Evolutionary conservation across 345 rosid genomes (phyloP).

Genomic region (Arabidopsis suecica): DNA sequence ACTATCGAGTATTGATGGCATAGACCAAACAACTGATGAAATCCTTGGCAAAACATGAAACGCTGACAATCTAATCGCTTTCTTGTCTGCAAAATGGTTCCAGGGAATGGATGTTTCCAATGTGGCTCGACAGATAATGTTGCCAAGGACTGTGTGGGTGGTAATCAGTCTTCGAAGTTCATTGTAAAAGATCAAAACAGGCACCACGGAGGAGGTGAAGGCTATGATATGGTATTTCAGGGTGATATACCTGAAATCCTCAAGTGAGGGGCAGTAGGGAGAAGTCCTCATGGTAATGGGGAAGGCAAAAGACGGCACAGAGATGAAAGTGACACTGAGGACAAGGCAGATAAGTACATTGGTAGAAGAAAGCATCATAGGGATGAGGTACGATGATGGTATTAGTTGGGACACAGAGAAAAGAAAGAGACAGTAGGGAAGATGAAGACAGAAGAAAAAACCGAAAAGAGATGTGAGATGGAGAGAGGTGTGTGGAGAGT

Average conservation of each 20-base stretch:
- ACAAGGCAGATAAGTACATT: background rate
- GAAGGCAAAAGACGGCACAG: constrained; percentile 15
- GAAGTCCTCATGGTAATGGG: constrained; percentile 24
- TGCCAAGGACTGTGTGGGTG: constrained; percentile 45
- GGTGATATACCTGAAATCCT: too few species aligned
- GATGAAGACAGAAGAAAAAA: background rate
- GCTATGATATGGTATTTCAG: too few species aligned
- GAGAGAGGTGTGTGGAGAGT: too few species aligned
- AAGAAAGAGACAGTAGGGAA: background rate
- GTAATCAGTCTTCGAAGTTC: constrained; percentile 39
- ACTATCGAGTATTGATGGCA: too few species aligned
- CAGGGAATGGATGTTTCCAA: constrained; percentile 83
- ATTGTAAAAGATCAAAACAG: constrained; percentile 35
- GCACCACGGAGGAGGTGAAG: constrained; percentile 56
- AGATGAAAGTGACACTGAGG: background rate
- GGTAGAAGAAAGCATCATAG: background rate
- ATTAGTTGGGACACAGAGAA: background rate
- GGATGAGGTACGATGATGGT: background rate
- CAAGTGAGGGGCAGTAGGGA: background rate
- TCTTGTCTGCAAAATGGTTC: constrained; percentile 14
- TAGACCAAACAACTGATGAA: background rate
- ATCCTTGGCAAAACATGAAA: constrained; percentile 11
- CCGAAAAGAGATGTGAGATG: too few species aligned
- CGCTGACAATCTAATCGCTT: background rate
- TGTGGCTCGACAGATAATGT: constrained; percentile 86